Conservation (phyloP, 2,329 filamentous ascomycete genomes). For the Dactylellina parvicollis region DNA sequence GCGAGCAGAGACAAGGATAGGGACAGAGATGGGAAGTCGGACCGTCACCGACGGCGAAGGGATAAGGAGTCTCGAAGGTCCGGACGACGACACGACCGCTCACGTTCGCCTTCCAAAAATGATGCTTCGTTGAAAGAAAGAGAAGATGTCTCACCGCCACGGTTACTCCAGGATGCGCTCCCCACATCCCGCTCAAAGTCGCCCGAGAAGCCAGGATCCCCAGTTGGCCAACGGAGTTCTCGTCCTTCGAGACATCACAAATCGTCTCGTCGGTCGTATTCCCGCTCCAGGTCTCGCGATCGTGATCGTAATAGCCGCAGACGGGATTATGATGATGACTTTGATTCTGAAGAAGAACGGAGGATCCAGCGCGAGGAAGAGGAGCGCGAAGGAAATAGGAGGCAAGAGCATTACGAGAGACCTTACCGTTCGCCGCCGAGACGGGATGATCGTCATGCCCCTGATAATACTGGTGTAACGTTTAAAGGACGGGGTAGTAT, state of each 20-base stretch:
- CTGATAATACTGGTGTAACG: constrained; percentile 51
- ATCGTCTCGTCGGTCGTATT: constrained; percentile 33
- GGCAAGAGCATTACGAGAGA: constrained; percentile 25
- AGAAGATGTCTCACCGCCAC: not conserved
- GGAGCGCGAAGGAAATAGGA: constrained; percentile 25
- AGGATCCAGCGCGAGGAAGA: constrained; percentile 46
- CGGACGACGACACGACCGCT: constrained; percentile 35
- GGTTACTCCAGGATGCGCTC: not conserved
- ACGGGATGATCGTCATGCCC: constrained; percentile 26
- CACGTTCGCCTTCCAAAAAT: constrained; percentile 33
- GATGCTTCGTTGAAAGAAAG: not conserved
- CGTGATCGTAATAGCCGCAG: constrained; percentile 17
- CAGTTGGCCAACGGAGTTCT: constrained; percentile 10
- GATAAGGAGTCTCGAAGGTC: constrained; percentile 23
- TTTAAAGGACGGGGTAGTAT: constrained; percentile 58
- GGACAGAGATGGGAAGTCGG: constrained; percentile 13
- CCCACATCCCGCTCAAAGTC: constrained; percentile 33
- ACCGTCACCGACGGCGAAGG: constrained; percentile 8
- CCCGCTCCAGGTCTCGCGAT: constrained; percentile 40
- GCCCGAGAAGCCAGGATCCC: constrained; percentile 31
- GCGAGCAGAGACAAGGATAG: constrained; percentile 22
- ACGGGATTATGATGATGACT: constrained; percentile 34
- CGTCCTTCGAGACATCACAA: constrained; percentile 35
- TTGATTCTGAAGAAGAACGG: constrained; percentile 47
- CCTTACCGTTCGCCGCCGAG: constrained; percentile 28